These are phyloP conservation scores for Acidomyces sp. DNA, from an alignment of 495 filamentous ascomycete species.

Conservation along the genomic window DNA sequence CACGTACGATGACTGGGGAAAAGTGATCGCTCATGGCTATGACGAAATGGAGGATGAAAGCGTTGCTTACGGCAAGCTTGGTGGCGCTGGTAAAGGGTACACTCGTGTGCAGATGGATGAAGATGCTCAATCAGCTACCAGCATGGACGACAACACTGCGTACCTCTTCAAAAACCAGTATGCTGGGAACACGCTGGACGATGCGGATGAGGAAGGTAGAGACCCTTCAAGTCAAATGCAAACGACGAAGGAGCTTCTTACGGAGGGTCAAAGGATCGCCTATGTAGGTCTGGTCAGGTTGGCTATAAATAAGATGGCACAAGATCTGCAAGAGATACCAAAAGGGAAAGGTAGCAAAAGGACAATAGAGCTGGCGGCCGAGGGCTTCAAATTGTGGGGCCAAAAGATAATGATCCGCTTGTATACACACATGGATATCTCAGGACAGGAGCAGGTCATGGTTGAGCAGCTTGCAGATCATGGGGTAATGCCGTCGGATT, in stretches of 20 bases:
- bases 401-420: constrained; percentile 93
- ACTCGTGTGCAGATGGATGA: constrained; percentile 88
- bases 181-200: constrained; percentile 51
- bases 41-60: constrained; percentile 53
- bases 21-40: constrained; percentile 66
- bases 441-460: constrained; percentile 85
- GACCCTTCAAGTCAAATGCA: constrained; percentile 84
- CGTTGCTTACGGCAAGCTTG: constrained; percentile 58
- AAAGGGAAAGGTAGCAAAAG: constrained; percentile 47
- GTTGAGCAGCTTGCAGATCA: constrained; percentile 93
- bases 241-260: constrained; percentile 89
- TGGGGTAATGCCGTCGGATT: constrained; percentile 70
- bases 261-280: constrained; percentile 88
- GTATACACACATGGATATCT: constrained; percentile 94
- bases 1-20: constrained; percentile 88
- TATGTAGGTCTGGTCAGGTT: constrained; percentile 85
- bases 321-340: constrained; percentile 47
- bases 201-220: constrained; percentile 54
- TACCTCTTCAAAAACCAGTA: constrained; percentile 63
- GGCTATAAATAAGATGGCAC: constrained; percentile 61
- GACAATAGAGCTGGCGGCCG: constrained; percentile 49
- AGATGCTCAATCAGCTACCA: constrained; percentile 82
- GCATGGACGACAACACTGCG: constrained; percentile 92
- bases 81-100: constrained; percentile 87
- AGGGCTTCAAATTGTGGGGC: constrained; percentile 85